Base-by-base conservation (phyloP, 1,284 basidiomycete genomes). In the Porodaedalea pini region DNA sequence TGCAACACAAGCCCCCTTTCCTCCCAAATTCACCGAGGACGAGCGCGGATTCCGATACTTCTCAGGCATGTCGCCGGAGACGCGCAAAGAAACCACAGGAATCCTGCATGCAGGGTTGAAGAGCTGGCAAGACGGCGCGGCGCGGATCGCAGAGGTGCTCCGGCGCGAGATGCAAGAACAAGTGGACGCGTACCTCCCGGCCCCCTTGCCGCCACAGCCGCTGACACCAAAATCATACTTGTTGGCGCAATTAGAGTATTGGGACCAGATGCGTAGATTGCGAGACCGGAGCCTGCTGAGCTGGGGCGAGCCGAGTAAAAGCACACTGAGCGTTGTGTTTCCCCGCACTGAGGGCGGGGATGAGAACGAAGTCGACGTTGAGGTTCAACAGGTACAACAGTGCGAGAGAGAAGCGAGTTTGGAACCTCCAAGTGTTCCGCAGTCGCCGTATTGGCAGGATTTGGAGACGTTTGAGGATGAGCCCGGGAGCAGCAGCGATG, bases 111-210 rank as follows among this genome's bases (percentile, higher is more conserved):
- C 65, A 2, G 69, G 63, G 0, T 54, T 77, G 13, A 56, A 58
- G 7, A 56, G 62, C 19, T 68, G 70, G 68, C 64, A 66, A 5
- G 32, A n/a, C 17, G 62, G 66, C 29, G 73, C 74, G 72, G 61
- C 68, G 0, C 39, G 57, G 19, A 68, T 77, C 37, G 69, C 69
- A n/a, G 50, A 53, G 4, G 63, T 56, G 3, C 62, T 72, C 8
- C 56, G 61, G 56, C 34, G 60, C 27, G 69, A 75, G 51, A 51
- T 78, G 0, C 54, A 60, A 41, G 56, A 54, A 13, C 68, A 70
- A 8, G 54, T 73, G 31, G 58, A 58, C 15, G 29, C 51, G 15
- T 40, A 37, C 17, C n/a, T 21, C 8, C 21, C 11, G 8, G 13
- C 2, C 45, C 34, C 6, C 17, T 56, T 8, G n/a, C 21, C 44